A percentile compares a stretch with the other conserved stretches of the same genome.
These are phyloP conservation scores for Lyophyllum decastes DNA, from an alignment of 768 basidiomycete genomes.

Conservation along the genomic window DNA sequence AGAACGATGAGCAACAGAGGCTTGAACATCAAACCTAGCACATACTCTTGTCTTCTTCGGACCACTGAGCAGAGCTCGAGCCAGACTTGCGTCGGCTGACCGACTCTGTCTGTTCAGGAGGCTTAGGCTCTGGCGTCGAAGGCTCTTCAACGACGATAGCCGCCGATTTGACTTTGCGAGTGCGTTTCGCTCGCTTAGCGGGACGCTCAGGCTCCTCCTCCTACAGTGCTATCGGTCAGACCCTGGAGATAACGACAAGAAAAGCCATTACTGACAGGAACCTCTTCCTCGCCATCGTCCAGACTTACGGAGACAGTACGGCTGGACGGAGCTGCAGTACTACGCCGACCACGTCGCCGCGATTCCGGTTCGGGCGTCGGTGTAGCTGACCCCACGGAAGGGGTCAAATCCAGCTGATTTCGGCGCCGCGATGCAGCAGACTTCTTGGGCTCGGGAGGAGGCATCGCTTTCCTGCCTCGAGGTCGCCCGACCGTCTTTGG, in stretches of 20 bases:
- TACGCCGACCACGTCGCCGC: constrained; percentile 23
- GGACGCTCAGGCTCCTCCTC: constrained; percentile 40
- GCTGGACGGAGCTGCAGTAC: constrained; percentile 17
- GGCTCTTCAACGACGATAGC: constrained; percentile 39
- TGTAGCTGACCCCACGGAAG: constrained; percentile 42
- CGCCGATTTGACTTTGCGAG: constrained; percentile 43
- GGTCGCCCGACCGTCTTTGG: constrained; percentile 36
- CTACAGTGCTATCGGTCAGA: constrained; percentile 9
- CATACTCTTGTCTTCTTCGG: constrained; percentile 67
- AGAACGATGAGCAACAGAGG: constrained; percentile 12
- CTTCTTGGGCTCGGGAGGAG: constrained; percentile 28
- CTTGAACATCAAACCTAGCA: constrained; percentile 4
- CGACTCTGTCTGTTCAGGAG: constrained; percentile 21
- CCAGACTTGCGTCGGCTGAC: constrained; percentile 26
- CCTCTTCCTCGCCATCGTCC: constrained; percentile 25
- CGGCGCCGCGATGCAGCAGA: constrained; percentile 36
- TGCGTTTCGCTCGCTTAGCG: constrained; percentile 38
- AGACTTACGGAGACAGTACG: constrained; percentile 17
- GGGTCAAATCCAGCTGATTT: constrained; percentile 49
- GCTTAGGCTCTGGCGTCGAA: constrained; percentile 29
- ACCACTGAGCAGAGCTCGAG: constrained; percentile 49
- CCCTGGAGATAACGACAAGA: not conserved
- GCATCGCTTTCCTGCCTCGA: constrained; percentile 41
- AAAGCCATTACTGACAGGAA: constrained; percentile 14
- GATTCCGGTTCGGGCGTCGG: constrained; percentile 72